Evolutionary conservation across 345 rosid species (phyloP), one percentile per base, ranked within the genome.

Genomic region (Erucastrum elatum): DNA sequence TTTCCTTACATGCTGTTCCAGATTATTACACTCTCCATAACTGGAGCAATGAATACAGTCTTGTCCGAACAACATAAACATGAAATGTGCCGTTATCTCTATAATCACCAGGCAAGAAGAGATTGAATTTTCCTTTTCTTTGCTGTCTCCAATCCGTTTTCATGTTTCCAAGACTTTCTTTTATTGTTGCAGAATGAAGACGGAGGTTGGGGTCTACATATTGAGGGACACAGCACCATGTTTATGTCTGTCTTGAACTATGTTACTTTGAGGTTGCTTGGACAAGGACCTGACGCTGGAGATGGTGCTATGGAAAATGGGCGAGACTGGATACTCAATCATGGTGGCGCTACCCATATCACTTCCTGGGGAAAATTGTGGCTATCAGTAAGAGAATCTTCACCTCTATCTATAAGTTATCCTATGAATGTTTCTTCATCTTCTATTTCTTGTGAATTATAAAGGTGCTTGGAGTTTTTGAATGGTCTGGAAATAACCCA

Each of bases 281-380:
- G 98, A 71, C 94, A 95, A 87, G 97, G 90, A 64, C 82, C 92
- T 75, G 87, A 91, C 76, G 99, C 84, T 76, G 96, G 98, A 62
- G 84, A 87, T 53, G 97, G 92, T 7, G 85, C 89, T 2, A 84
- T 95, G 91, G 96, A 88, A 86, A 89, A 80, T 82, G 99, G 92
- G 16, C 85, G 91, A 58, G 82, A 82, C 60, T 95, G 99, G 99
- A 91, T 95, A 86, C 78, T 89, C 71, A 84, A 80, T 75, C 99
- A 87, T 81, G 99, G 99, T 75, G 87, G 99, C 79, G 99, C 99
- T 80, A 93, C 97, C 72, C 77, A 84, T 46, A 87, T 91, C 66
- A 90, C 97, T 69, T 95, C 99, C 29, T 91, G 97, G 99, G 98
- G 99, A 3, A 93, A 93, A 83, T 85, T 90, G 96, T 95, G 99